phyloP scores from a whole-genome alignment of 495 filamentous ascomycete genomes.

The Cercophora samala region DNA sequence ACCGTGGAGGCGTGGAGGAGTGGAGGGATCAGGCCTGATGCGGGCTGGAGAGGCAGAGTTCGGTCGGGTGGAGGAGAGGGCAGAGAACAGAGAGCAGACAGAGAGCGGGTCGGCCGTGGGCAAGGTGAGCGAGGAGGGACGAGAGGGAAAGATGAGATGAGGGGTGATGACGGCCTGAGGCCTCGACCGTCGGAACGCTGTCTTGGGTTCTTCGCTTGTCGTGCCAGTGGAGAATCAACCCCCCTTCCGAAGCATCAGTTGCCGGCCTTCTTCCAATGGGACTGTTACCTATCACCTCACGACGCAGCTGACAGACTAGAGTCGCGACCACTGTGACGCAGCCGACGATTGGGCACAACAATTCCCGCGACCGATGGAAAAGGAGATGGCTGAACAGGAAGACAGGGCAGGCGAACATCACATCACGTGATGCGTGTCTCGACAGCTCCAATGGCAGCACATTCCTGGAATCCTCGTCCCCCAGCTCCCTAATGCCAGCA shows the following conservation, averaged over 20 bases:
- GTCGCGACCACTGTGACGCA: not conserved
- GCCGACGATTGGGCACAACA: not conserved
- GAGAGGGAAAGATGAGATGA: constrained; percentile 5
- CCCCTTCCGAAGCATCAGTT: not conserved
- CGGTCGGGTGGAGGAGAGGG: not conserved
- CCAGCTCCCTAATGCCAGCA: not conserved
- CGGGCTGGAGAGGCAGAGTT: too few species aligned
- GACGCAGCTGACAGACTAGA: not conserved
- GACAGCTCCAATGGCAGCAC: not conserved
- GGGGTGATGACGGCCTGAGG: constrained; percentile 1
- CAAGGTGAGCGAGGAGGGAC: not conserved
- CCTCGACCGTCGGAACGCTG: not conserved
- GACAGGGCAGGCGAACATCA: not conserved
- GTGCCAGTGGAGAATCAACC: not conserved
- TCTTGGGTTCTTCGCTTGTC: not conserved
- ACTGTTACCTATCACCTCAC: not conserved
- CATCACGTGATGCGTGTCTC: not conserved
- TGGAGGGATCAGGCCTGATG: constrained; percentile 2
- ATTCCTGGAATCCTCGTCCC: not conserved
- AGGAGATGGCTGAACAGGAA: not conserved
- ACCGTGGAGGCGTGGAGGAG: too few species aligned
- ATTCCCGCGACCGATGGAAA: not conserved
- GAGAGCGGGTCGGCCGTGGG: not conserved
- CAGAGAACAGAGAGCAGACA: too few species aligned
- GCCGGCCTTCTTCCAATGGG: not conserved